Conservation (phyloP, 352 stramenopile genomes). For the Pythium folliculosum region DNA sequence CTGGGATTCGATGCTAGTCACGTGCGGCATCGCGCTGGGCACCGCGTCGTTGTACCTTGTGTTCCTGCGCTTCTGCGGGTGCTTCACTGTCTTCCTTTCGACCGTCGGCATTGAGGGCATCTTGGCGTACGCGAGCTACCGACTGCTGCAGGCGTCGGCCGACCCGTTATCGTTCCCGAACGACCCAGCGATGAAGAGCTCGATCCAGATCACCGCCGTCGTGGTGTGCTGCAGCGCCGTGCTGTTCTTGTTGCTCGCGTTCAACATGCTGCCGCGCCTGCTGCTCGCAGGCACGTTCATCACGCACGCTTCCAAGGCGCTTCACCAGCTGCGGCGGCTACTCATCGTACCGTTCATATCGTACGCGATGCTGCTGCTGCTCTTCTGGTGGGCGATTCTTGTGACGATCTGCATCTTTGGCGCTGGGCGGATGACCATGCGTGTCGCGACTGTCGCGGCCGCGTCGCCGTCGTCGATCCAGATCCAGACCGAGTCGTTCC, state of each 20-base stretch:
- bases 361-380: constrained; percentile 59
- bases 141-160: constrained; percentile 46
- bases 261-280: constrained; percentile 64
- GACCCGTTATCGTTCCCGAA: constrained; percentile 52
- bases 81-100: constrained; percentile 69
- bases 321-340: constrained; percentile 67
- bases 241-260: constrained; percentile 63
- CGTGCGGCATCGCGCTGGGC: constrained; percentile 58
- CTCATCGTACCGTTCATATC: constrained; percentile 72
- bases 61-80: constrained; percentile 70
- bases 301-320: constrained; percentile 65
- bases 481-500: constrained; percentile 71
- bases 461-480: constrained; percentile 45
- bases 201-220: constrained; percentile 60
- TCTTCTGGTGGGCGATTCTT: constrained; percentile 73
- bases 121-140: constrained; percentile 67
- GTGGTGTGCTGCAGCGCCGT: constrained; percentile 61
- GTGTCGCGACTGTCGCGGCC: constrained; percentile 60
- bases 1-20: constrained; percentile 66
- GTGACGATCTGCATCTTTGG: constrained; percentile 81
- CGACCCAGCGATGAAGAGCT: constrained; percentile 70
- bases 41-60: constrained; percentile 65
- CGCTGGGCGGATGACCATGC: constrained; percentile 56
- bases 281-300: constrained; percentile 79
- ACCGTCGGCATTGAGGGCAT: constrained; percentile 62